These are phyloP conservation scores for Phyllosticta paracitricarpa DNA, from an alignment of 2,329 filamentous ascomycete genomes.

Conservation along the genomic window DNA sequence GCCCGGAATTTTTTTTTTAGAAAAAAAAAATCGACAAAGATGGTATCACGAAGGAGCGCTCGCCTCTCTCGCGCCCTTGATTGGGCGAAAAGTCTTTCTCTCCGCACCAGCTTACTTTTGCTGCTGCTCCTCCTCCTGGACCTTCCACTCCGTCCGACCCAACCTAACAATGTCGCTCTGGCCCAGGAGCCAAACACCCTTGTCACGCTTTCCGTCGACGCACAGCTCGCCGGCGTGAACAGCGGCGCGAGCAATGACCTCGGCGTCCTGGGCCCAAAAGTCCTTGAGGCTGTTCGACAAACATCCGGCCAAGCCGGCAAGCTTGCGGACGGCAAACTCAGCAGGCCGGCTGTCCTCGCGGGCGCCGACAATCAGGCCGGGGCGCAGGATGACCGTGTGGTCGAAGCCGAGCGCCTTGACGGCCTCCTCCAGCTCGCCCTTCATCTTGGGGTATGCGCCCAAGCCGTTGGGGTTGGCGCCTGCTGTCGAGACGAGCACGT, in stretches of 20 bases:
- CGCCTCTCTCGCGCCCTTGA: no score
- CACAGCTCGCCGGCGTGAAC: constrained; percentile 47
- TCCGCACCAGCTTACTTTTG: background rate
- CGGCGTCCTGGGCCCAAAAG: constrained; percentile 60
- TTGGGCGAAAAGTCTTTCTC: no score
- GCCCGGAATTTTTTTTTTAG: no score
- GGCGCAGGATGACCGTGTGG: constrained; percentile 62
- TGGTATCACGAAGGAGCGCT: no score
- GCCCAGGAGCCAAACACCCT: constrained; percentile 53
- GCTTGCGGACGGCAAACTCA: constrained; percentile 47
- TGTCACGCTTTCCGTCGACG: constrained; percentile 42
- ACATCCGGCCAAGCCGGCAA: constrained; percentile 47
- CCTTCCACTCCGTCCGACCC: constrained; percentile 46
- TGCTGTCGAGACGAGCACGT: constrained; percentile 62
- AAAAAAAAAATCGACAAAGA: no score
- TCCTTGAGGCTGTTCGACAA: constrained; percentile 44
- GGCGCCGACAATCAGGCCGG: constrained; percentile 65
- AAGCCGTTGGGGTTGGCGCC: constrained; percentile 43
- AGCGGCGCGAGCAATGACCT: constrained; percentile 60
- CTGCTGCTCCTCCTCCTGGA: background rate
- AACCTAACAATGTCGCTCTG: constrained; percentile 55
- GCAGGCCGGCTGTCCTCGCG: constrained; percentile 51
- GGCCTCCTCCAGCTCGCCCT: constrained; percentile 74
- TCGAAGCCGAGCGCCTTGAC: constrained; percentile 66
- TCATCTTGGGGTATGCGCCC: constrained; percentile 59